Evolutionary conservation across 139 green algal genomes (phyloP).

Genomic region (Choricystis sp.): DNA sequence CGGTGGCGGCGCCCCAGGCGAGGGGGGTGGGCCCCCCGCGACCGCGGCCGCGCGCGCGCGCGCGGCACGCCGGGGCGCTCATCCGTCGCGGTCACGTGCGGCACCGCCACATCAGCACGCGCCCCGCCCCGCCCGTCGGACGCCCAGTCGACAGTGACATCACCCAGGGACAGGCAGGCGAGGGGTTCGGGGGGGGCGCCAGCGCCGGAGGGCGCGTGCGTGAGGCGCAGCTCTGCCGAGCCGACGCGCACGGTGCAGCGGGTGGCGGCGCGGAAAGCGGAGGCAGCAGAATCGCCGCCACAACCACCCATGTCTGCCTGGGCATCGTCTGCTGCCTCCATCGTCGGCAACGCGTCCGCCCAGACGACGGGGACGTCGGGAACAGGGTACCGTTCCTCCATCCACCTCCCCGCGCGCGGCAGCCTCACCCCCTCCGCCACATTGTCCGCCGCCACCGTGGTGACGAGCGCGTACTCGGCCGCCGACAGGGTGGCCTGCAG

Average conservation of each 20-base stretch:
- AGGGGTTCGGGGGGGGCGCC: not conserved
- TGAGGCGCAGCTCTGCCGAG: not conserved
- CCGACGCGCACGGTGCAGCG: not conserved
- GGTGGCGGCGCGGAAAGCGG: not conserved
- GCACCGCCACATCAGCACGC: conserved; percentile 39
- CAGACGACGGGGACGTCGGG: too few species aligned
- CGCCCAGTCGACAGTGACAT: not conserved
- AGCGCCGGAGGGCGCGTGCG: not conserved
- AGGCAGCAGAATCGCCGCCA: not conserved
- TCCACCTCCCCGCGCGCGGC: not conserved
- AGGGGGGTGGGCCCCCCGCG: too few species aligned
- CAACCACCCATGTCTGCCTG: not conserved
- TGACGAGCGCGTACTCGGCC: conserved; percentile 51
- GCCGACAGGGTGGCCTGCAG: conserved; percentile 40
- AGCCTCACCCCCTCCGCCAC: conserved; percentile 17
- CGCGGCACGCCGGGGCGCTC: conserved; percentile 35
- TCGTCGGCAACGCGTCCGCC: not conserved
- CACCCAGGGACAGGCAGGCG: not conserved
- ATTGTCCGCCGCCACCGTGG: conserved; percentile 44
- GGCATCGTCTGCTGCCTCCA: not conserved
- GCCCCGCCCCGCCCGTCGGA: conserved; percentile 10
- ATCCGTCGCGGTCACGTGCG: conserved; percentile 43
- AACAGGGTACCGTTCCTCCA: not conserved
- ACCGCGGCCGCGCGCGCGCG: conserved; percentile 24
- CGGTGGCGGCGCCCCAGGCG: too few species aligned